Conservation (phyloP, 2,329 filamentous ascomycete species). For the Fusarium sp. region DNA sequence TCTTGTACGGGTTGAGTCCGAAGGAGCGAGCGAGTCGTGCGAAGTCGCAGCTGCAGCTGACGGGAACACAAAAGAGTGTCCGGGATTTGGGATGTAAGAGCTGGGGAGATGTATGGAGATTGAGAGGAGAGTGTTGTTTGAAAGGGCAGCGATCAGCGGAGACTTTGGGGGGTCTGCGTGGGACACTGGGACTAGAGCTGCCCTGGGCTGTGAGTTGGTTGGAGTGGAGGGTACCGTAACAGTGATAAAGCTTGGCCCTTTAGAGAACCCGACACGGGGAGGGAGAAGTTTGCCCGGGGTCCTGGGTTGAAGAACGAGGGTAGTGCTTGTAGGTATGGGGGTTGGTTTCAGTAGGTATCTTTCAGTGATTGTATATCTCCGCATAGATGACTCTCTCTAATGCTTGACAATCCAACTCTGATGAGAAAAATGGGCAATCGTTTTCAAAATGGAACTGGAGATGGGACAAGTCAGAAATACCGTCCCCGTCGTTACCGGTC, state of each 20-base stretch:
- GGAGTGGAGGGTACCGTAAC: not conserved
- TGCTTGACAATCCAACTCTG: not conserved
- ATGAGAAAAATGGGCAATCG: not conserved
- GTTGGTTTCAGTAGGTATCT: not conserved
- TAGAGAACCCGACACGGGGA: conserved; percentile 24
- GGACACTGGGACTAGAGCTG: conserved; percentile 7
- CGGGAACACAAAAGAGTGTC: conserved; percentile 15
- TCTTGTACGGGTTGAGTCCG: conserved; percentile 1
- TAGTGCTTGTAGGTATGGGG: not conserved
- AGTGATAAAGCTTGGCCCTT: conserved; percentile 33
- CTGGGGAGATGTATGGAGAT: conserved; percentile 34
- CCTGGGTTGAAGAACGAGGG: not conserved
- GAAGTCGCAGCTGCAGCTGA: conserved; percentile 30
- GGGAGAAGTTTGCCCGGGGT: not conserved
- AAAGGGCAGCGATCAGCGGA: conserved; percentile 37
- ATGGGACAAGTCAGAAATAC: conserved; percentile 4
- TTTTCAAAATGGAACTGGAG: not conserved
- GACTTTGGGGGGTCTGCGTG: conserved; percentile 25
- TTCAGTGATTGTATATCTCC: not conserved
- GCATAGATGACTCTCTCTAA: not conserved
- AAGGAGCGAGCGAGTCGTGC: conserved; percentile 15
- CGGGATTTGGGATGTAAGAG: conserved; percentile 32
- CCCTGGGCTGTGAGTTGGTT: not conserved
- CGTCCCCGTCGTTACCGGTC: not conserved
- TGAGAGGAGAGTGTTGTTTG: conserved; percentile 26